Percentiles rank a stretch among this genome's conserved stretches.
These are phyloP conservation scores for Ochetophila trinervis DNA, from an alignment of 306 rosid species.

Conservation along the genomic window DNA sequence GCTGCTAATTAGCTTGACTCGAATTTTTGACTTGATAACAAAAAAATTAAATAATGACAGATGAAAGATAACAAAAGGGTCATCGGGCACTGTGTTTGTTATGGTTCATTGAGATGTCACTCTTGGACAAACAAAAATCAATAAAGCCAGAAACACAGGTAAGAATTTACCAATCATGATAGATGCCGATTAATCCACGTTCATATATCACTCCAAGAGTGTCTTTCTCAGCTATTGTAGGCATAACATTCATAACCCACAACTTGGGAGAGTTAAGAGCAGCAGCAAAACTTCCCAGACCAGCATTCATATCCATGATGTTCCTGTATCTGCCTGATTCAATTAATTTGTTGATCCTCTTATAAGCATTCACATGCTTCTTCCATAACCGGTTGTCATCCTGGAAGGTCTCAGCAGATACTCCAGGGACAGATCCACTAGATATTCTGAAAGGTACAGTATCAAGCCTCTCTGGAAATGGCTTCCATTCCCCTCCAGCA, in stretches of 20 bases:
- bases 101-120: neutral
- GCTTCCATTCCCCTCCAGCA: constrained; percentile 51
- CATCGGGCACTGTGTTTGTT: neutral
- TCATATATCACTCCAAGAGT: constrained; percentile 62
- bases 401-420: constrained; percentile 45
- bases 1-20: neutral
- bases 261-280: constrained; percentile 69
- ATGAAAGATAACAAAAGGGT: too few relatives aligned
- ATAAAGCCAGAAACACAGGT: neutral
- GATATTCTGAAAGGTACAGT: constrained; percentile 56
- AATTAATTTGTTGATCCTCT: constrained; percentile 57
- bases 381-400: constrained; percentile 59
- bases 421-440: constrained; percentile 50
- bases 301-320: constrained; percentile 87
- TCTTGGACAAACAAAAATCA: neutral
- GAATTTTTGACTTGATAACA: neutral
- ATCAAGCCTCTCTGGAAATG: constrained; percentile 66
- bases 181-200: constrained; percentile 78
- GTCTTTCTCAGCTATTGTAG: constrained; percentile 67
- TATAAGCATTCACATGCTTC: constrained; percentile 81
- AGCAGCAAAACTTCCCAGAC: constrained; percentile 87
- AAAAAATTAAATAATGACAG: neutral
- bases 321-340: constrained; percentile 66
- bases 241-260: constrained; percentile 90
- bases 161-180: constrained; percentile 68